phyloP scores from a whole-genome alignment of 306 rosid genomes.

The Delonix regia region DNA sequence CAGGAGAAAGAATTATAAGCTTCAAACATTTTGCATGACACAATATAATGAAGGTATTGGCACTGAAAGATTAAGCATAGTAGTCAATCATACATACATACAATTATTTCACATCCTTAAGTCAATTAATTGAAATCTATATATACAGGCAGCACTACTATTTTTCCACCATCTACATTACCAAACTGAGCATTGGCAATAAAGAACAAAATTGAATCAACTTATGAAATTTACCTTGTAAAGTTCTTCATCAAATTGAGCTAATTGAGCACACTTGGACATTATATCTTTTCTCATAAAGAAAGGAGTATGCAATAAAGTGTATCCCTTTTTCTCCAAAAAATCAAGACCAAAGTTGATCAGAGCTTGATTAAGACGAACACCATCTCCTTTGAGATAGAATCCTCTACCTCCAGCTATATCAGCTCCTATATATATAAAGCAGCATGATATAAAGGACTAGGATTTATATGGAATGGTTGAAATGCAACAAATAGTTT shows the following conservation, averaged over 20 bases:
- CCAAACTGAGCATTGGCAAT: not conserved
- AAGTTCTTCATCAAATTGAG: conserved; percentile 96
- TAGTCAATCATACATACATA: not conserved
- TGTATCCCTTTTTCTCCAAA: conserved; percentile 75
- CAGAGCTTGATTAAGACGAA: conserved; percentile 92
- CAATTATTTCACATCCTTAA: not conserved
- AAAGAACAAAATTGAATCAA: conserved; percentile 28
- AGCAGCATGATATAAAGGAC: conserved; percentile 10
- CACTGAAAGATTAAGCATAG: conserved; percentile 7
- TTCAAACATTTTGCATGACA: not conserved
- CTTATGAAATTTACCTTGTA: conserved; percentile 64
- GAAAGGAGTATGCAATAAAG: conserved; percentile 83
- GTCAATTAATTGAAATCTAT: not conserved
- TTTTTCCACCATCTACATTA: conserved; percentile 40
- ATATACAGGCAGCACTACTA: not conserved
- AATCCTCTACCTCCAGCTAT: conserved; percentile 97
- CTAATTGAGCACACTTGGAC: conserved; percentile 97
- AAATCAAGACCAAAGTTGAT: conserved; percentile 88
- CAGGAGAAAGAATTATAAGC: not conserved
- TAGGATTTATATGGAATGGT: not conserved
- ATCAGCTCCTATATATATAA: conserved; percentile 68
- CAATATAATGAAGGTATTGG: not conserved
- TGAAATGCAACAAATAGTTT: not conserved
- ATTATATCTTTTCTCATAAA: conserved; percentile 93
- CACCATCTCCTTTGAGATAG: conserved; percentile 92